Percentiles rank a stretch among this genome's conserved stretches.
phyloP scores from a whole-genome alignment of 768 basidiomycete species.

The Butyriboletus loyo region DNA sequence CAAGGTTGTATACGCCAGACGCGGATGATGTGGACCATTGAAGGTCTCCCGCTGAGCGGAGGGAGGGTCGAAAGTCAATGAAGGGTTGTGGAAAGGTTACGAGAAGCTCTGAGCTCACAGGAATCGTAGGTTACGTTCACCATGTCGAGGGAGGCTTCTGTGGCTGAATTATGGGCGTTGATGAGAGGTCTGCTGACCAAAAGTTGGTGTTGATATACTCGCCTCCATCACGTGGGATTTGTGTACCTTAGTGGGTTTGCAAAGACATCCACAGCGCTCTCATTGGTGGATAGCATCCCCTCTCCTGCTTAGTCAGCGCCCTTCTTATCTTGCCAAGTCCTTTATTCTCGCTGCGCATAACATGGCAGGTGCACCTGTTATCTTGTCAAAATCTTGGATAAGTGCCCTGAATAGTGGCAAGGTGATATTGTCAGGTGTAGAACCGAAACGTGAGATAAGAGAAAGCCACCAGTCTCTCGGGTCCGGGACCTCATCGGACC shows the following conservation, averaged over 20 bases:
- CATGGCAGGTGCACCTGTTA: too few relatives aligned
- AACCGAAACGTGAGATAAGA: constrained; percentile 14
- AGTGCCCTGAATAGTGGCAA: too few relatives aligned
- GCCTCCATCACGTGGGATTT: constrained; percentile 18
- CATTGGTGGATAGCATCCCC: too few relatives aligned
- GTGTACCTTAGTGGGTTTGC: constrained; percentile 6
- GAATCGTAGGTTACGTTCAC: constrained; percentile 44
- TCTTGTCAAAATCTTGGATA: constrained; percentile 18
- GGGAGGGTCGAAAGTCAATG: not conserved
- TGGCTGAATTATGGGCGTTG: not conserved
- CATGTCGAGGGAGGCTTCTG: constrained; percentile 25
- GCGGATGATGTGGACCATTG: constrained; percentile 21
- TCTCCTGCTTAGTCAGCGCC: too few relatives aligned
- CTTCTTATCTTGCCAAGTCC: too few relatives aligned
- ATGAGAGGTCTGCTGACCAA: not conserved
- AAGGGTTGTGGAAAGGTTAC: not conserved
- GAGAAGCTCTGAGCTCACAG: constrained; percentile 25
- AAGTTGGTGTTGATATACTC: constrained; percentile 18
- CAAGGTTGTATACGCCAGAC: constrained; percentile 49
- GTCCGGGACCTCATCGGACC: too few relatives aligned
- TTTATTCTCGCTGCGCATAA: too few relatives aligned
- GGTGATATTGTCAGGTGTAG: constrained; percentile 9
- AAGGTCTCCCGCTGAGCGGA: constrained; percentile 38
- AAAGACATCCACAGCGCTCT: too few relatives aligned
- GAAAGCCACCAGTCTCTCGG: too few relatives aligned